Evolutionary conservation across 1,284 basidiomycete genomes (phyloP), one percentile per base, ranked within the genome.

Genomic region (Cystobasidiaceae sp.): DNA sequence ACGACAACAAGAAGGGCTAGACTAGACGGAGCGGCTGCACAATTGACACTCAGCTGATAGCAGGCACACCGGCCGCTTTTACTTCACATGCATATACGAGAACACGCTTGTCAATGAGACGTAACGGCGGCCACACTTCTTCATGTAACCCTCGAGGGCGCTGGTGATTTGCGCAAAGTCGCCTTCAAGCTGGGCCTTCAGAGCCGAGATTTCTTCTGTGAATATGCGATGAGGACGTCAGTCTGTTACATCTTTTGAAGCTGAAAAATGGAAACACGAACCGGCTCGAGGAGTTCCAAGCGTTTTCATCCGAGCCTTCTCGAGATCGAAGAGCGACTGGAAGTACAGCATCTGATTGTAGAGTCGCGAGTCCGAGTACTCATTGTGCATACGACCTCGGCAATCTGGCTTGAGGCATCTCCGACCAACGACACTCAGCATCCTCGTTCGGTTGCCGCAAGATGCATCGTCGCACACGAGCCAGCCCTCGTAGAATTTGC

Each of bases 341-440:
- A 86, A 93, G 78, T 86, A 94, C 59, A 90, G 79, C 33, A 97
- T 79, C 76, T 97, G 93, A 71, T 87, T 89, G 76, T 96, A 94
- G 51, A 97, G 79, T 72, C 85, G 82, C 7, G 81, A 79, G 74
- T 94, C 92, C 33, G 87, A 83, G 76, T 93, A 97, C 89, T 93
- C 90, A 68, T 89, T 86, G 15, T 81, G 73, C 51, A 90, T 86
- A 4, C 75, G 80, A 0, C 89, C 89, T 60, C 75, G 80, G 77
- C 93, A 96, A 19, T 79, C 83, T 49, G 82, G 71, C 13, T 72
- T 82, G 67, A 93, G 77, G 75, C 93, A 97, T 52, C 86, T 80
- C 46, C 85, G 83, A 7, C 91, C 91, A 76, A 93, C 96, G 0
- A 97, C 91, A 44, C 89, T 82, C 86, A 96, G 92, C 82, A 86